Conservation (phyloP, 768 basidiomycete species). For the Cystobasidium tubakii region DNA sequence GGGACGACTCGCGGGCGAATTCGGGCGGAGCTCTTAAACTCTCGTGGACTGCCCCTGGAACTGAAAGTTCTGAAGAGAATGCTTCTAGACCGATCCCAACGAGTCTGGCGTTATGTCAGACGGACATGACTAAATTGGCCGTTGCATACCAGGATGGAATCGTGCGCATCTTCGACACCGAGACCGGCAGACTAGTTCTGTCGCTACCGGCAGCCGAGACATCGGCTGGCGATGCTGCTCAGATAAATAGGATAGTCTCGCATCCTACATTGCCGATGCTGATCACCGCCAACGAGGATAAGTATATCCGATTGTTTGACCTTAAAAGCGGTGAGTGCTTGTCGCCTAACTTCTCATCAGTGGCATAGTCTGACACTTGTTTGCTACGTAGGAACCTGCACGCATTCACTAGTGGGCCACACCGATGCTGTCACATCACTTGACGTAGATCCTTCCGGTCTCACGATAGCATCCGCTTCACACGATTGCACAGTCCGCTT, state of each 20-base stretch:
- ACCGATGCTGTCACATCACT: constrained; percentile 85
- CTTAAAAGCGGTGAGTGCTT: constrained; percentile 63
- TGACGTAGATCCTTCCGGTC: constrained; percentile 78
- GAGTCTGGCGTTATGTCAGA: constrained; percentile 72
- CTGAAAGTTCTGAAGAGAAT: constrained; percentile 46
- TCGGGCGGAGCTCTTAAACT: constrained; percentile 56
- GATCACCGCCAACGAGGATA: constrained; percentile 88
- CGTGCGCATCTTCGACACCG: constrained; percentile 86
- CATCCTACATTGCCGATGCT: constrained; percentile 85
- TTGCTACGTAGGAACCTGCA: constrained; percentile 64
- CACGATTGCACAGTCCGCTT: constrained; percentile 91
- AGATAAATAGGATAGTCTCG: constrained; percentile 78
- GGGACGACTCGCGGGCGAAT: not conserved
- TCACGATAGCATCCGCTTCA: constrained; percentile 78
- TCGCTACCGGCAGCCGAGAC: constrained; percentile 63
- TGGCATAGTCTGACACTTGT: too few relatives aligned
- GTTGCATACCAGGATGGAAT: constrained; percentile 84
- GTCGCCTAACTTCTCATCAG: not conserved
- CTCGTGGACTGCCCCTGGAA: constrained; percentile 71
- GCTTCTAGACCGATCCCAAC: constrained; percentile 60
- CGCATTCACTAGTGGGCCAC: constrained; percentile 83
- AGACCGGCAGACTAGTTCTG: constrained; percentile 68
- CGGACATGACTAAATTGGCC: constrained; percentile 75
- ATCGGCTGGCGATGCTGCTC: constrained; percentile 55
- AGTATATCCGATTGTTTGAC: constrained; percentile 83